Percentiles rank a stretch among this genome's conserved stretches.
Evolutionary conservation across 1,139 yeast genomes (phyloP).

Genomic region (Kurtzmaniella quercitrusa): DNA sequence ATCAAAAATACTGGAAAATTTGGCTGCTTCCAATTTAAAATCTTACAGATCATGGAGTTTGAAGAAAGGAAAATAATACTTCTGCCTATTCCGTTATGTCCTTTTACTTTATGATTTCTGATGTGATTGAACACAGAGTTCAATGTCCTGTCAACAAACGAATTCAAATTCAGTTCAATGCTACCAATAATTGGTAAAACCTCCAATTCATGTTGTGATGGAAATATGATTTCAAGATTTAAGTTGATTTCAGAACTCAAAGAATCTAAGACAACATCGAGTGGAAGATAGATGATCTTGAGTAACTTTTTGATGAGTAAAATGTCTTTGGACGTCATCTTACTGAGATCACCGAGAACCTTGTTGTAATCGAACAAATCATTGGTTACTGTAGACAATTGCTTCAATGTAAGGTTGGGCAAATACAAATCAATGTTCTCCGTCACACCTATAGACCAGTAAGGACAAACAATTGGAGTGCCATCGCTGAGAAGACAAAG

Average conservation of each 20-base stretch:
- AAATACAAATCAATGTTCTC: slow-evolving; percentile 53
- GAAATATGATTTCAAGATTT: slow-evolving; percentile 77
- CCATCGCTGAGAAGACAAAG: slow-evolving; percentile 78
- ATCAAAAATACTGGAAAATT: slow-evolving; percentile 90
- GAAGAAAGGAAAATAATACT: slow-evolving; percentile 81
- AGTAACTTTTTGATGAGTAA: slow-evolving; percentile 36
- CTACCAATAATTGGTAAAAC: slow-evolving; percentile 51
- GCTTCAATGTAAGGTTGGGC: slow-evolving; percentile 42
- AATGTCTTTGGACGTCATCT: slow-evolving; percentile 36
- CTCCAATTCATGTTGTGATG: slow-evolving; percentile 64
- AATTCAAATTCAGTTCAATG: slow-evolving; percentile 52
- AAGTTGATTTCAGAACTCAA: slow-evolving; percentile 61
- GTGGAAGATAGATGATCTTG: slow-evolving; percentile 51
- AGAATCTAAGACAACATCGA: slow-evolving; percentile 53
- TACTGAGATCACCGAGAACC: slow-evolving; percentile 37
- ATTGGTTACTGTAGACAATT: slow-evolving; percentile 39
- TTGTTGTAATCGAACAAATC: slow-evolving; percentile 40
- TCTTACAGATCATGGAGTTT: slow-evolving; percentile 85
- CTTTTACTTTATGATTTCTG: slow-evolving; percentile 42
- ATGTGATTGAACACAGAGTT: slow-evolving; percentile 77
- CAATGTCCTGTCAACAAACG: slow-evolving; percentile 71
- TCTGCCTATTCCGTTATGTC: slow-evolving; percentile 31
- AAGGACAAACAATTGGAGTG: slow-evolving; percentile 79
- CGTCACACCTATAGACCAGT: slow-evolving; percentile 57
- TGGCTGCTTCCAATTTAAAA: slow-evolving; percentile 97